A percentile compares a stretch with the other conserved stretches of the same genome.
Evolutionary conservation across 257 asterid genomes (phyloP).

Genomic region (Phtheirospermum japonicum): DNA sequence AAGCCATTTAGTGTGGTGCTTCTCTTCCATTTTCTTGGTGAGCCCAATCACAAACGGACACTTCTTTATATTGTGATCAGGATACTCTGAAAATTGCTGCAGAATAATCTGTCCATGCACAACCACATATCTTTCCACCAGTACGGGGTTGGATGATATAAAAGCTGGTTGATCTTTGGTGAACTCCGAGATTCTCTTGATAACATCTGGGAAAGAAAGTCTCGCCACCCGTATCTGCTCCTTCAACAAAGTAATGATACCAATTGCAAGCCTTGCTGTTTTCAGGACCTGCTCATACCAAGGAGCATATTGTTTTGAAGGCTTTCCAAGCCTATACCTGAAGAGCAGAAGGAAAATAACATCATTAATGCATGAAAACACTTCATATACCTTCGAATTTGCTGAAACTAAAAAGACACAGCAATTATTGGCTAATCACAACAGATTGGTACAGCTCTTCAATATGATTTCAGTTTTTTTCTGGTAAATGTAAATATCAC

Average conservation of each 20-base stretch:
- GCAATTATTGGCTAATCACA: conserved; percentile 7
- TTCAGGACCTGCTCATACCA: conserved; percentile 85
- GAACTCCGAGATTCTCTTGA: conserved; percentile 65
- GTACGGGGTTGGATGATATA: conserved; percentile 57
- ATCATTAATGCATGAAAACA: conserved; percentile 7
- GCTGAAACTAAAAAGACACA: conserved; percentile 14
- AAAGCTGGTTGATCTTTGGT: conserved; percentile 64
- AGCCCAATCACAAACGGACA: conserved; percentile 73
- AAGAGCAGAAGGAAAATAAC: conserved; percentile 26
- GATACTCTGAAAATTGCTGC: conserved; percentile 88
- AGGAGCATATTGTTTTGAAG: conserved; percentile 86
- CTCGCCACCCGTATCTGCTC: conserved; percentile 74
- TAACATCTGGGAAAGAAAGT: conserved; percentile 76
- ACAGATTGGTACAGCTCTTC: background rate
- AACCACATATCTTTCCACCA: conserved; percentile 79
- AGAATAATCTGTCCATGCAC: conserved; percentile 93
- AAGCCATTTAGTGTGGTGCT: conserved; percentile 89
- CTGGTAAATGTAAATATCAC: background rate
- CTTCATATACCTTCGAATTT: background rate
- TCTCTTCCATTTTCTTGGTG: conserved; percentile 78
- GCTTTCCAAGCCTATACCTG: conserved; percentile 98
- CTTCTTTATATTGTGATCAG: conserved; percentile 69
- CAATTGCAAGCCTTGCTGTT: conserved; percentile 74
- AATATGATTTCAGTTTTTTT: conserved; percentile 12
- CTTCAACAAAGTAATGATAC: conserved; percentile 74